Conservation (phyloP, 2,329 filamentous ascomycete genomes). For the Phoma sp. region DNA sequence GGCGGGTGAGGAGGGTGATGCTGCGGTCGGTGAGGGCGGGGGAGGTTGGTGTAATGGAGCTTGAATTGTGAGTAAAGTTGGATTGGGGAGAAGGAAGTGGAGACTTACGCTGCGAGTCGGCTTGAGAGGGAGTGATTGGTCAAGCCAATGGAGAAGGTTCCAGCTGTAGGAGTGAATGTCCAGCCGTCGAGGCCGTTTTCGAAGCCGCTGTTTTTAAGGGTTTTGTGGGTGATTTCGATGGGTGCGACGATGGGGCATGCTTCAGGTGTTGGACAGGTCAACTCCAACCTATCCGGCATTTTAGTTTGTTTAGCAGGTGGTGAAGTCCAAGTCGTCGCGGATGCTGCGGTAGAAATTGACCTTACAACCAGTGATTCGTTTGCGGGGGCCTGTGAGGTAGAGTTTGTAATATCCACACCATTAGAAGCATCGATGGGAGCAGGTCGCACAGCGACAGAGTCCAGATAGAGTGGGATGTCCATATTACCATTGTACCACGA, state of each 20-base stretch:
- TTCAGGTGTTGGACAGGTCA: not conserved
- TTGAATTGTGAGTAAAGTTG: not conserved
- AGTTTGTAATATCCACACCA: no score
- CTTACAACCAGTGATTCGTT: no score
- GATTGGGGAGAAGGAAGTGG: not conserved
- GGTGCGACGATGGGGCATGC: not conserved
- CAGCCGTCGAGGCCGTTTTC: not conserved
- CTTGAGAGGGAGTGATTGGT: constrained; percentile 8
- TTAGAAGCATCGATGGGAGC: not conserved
- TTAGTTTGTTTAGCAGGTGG: not conserved
- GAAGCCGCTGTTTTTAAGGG: not conserved
- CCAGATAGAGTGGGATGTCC: constrained; percentile 1
- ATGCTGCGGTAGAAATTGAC: no score
- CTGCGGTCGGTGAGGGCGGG: not conserved
- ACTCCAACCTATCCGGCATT: not conserved
- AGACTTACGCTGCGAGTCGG: constrained; percentile 3
- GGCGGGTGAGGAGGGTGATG: not conserved
- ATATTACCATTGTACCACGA: constrained; percentile 13
- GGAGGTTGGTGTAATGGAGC: constrained; percentile 1
- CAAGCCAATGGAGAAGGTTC: not conserved
- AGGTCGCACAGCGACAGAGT: not conserved
- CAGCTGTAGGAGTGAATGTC: not conserved
- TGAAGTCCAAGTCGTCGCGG: no score
- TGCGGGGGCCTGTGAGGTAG: no score
- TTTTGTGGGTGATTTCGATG: not conserved